Conservation (phyloP, 257 asterid species). For the Datura wrightii region DNA sequence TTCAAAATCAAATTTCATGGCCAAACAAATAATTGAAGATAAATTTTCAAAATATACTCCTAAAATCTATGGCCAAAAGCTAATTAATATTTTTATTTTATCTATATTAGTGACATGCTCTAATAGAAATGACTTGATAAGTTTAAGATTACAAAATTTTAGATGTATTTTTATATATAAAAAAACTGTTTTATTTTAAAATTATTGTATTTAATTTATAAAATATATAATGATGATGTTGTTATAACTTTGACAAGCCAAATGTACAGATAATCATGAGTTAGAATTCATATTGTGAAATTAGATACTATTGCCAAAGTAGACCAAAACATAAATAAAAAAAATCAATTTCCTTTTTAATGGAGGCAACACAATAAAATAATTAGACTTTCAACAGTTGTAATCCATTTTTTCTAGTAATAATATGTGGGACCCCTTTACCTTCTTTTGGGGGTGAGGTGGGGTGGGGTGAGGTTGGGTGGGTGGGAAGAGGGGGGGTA, state of each 20-base stretch:
- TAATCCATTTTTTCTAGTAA: background rate
- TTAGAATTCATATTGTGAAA: background rate
- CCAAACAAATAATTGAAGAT: too few relatives aligned
- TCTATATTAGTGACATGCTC: too few relatives aligned
- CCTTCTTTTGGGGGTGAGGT: background rate
- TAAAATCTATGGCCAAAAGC: too few relatives aligned
- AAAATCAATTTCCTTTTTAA: background rate
- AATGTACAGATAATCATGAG: background rate
- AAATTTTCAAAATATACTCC: too few relatives aligned
- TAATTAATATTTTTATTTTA: too few relatives aligned
- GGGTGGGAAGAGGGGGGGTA: background rate
- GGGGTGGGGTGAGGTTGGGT: background rate
- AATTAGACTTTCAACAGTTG: slow-evolving; percentile 26
- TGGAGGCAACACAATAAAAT: background rate
- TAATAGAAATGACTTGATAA: background rate
- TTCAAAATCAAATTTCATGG: too few relatives aligned
- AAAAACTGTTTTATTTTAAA: too few relatives aligned
- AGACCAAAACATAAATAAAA: background rate
- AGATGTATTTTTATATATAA: too few relatives aligned
- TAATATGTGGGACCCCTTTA: background rate
- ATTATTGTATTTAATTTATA: too few relatives aligned
- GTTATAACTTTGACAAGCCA: slow-evolving; percentile 8
- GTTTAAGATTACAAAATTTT: too few relatives aligned
- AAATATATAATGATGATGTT: background rate
- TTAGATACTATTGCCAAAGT: background rate